A percentile compares a stretch with the other conserved stretches of the same genome.
phyloP scores from a whole-genome alignment of 495 filamentous ascomycete species.

The Collariella sp. region DNA sequence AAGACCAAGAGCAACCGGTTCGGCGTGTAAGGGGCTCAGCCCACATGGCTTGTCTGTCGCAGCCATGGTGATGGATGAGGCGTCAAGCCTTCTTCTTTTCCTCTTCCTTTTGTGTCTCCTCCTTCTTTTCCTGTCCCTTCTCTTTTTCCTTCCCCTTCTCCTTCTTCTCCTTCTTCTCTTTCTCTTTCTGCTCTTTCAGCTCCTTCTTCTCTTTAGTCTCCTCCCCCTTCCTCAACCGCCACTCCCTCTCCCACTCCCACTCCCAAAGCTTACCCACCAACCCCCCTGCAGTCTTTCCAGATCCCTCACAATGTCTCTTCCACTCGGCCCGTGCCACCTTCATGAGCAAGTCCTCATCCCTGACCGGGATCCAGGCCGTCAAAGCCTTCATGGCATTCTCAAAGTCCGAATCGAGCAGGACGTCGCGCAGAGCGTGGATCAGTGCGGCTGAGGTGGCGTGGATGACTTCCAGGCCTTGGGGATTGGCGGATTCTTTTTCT shows the following conservation, averaged over 20 bases:
- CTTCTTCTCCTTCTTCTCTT: background rate
- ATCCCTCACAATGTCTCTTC: conserved; percentile 51
- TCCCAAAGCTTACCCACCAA: background rate
- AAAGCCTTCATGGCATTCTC: conserved; percentile 97
- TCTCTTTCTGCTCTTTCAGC: background rate
- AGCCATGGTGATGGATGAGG: too few species aligned
- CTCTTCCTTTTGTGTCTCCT: background rate
- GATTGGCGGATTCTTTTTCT: background rate
- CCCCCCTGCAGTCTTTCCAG: conserved; percentile 4
- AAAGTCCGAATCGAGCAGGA: conserved; percentile 89
- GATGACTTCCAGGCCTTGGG: conserved; percentile 65
- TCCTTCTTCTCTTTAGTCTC: background rate
- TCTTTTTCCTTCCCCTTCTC: background rate
- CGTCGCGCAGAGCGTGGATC: conserved; percentile 85
- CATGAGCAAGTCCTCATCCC: conserved; percentile 92
- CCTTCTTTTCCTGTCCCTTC: background rate
- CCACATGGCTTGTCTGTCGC: too few species aligned
- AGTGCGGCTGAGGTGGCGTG: conserved; percentile 87
- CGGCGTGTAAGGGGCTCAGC: too few species aligned
- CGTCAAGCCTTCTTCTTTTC: background rate
- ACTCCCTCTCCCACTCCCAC: background rate
- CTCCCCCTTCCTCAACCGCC: background rate
- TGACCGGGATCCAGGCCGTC: conserved; percentile 91
- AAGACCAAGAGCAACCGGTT: too few species aligned
- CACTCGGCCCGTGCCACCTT: conserved; percentile 87